Conservation (phyloP, 2,329 filamentous ascomycete species). For the Chaetomium olivaceum region DNA sequence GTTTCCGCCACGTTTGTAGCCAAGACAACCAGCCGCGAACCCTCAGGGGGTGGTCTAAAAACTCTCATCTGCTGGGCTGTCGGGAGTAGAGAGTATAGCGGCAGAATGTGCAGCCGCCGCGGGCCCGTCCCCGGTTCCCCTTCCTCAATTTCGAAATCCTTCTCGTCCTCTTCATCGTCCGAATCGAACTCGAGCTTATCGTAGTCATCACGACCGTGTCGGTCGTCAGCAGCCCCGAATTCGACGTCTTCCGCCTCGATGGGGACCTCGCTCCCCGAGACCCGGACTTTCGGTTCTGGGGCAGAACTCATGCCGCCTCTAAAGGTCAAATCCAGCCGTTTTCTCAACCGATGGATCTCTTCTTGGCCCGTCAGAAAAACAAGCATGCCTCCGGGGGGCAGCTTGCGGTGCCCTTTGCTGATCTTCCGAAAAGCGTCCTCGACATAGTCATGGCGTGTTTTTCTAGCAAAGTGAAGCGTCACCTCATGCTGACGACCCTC, state of each 20-base stretch:
- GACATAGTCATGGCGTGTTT: slow-evolving; percentile 82
- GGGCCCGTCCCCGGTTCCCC: slow-evolving; percentile 60
- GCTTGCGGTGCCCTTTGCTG: slow-evolving; percentile 79
- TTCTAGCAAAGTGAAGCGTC: slow-evolving; percentile 81
- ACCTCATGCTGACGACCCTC: slow-evolving; percentile 92
- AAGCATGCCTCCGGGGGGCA: slow-evolving; percentile 86
- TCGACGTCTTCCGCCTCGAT: slow-evolving; percentile 87
- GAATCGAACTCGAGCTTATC: slow-evolving; percentile 59
- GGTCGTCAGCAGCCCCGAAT: slow-evolving; percentile 69
- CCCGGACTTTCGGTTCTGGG: slow-evolving; percentile 66
- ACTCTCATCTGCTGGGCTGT: slow-evolving; percentile 89
- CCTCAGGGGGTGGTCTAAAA: slow-evolving; percentile 81
- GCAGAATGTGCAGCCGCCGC: slow-evolving; percentile 81
- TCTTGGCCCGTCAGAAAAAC: slow-evolving; percentile 94
- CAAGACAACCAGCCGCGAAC: slow-evolving; percentile 80
- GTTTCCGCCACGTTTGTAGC: slow-evolving; percentile 98
- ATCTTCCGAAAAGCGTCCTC: slow-evolving; percentile 90
- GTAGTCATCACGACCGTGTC: slow-evolving; percentile 58
- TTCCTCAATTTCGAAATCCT: slow-evolving; percentile 70
- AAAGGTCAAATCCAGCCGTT: slow-evolving; percentile 70
- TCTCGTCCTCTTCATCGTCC: slow-evolving; percentile 58
- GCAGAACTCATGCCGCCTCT: slow-evolving; percentile 55
- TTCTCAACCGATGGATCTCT: slow-evolving; percentile 83
- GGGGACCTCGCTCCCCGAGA: slow-evolving; percentile 75
- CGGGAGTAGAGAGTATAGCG: slow-evolving; percentile 88